Evolutionary conservation across 1,139 yeast genomes (phyloP).

Genomic region (Hansenula anomala): DNA sequence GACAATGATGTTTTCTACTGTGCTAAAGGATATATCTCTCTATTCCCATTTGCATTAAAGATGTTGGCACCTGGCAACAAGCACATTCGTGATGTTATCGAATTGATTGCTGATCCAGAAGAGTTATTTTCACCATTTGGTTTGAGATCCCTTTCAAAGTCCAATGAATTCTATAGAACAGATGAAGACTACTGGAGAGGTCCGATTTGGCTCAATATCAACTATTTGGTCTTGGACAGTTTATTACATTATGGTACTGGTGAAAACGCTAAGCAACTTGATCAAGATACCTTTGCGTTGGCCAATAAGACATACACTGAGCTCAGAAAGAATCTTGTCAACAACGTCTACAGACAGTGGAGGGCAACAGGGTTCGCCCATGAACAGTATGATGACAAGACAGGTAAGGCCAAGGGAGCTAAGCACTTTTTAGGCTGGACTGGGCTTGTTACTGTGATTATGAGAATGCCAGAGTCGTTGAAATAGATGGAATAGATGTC

Average conservation of each 20-base stretch:
- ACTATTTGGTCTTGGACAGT: slow-evolving; percentile 74
- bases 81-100: slow-evolving; percentile 37
- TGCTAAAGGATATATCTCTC: slow-evolving; percentile 82
- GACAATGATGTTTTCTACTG: slow-evolving; percentile 58
- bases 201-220: slow-evolving; percentile 89
- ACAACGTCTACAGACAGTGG: slow-evolving; percentile 68
- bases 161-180: slow-evolving; percentile 61
- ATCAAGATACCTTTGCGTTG: slow-evolving; percentile 21
- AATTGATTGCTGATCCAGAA: slow-evolving; percentile 60
- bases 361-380: slow-evolving; percentile 74
- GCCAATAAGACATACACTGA: slow-evolving; percentile 47
- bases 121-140: slow-evolving; percentile 81
- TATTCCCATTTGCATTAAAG: slow-evolving; percentile 80
- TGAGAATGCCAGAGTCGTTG: slow-evolving; percentile 36
- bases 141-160: slow-evolving; percentile 71
- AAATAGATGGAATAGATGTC: neutral
- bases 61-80: slow-evolving; percentile 51
- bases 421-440: slow-evolving; percentile 96
- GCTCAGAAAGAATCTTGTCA: slow-evolving; percentile 62
- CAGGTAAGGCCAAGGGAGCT: slow-evolving; percentile 78
- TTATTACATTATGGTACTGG: slow-evolving; percentile 47
- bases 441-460: slow-evolving; percentile 70
- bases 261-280: slow-evolving; percentile 14
- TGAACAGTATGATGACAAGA: slow-evolving; percentile 82
- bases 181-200: slow-evolving; percentile 97